A percentile compares a stretch with the other conserved stretches of the same genome.
These are phyloP conservation scores for Alliaria petiolata DNA, from an alignment of 345 rosid genomes.

Conservation along the genomic window DNA sequence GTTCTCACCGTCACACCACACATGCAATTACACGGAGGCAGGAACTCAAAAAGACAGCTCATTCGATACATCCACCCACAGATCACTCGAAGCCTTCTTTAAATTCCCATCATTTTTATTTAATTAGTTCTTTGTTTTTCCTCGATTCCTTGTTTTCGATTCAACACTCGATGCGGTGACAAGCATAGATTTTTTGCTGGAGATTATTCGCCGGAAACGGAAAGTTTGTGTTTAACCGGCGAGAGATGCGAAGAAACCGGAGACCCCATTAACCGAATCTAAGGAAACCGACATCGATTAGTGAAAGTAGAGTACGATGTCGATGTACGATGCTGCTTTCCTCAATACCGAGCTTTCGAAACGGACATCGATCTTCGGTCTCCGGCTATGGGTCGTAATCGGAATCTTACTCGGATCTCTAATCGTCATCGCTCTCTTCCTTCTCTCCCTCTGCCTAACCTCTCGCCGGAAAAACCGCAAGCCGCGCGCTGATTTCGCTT, in stretches of 20 bases:
- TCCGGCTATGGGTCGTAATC: slow-evolving; percentile 65
- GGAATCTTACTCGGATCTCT: slow-evolving; percentile 77
- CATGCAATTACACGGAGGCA: slow-evolving; percentile 22
- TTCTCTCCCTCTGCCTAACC: slow-evolving; percentile 72
- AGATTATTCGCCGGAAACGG: not conserved
- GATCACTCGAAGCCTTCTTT: slow-evolving; percentile 11
- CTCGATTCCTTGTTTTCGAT: not conserved
- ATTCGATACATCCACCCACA: slow-evolving; percentile 10
- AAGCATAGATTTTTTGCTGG: not conserved
- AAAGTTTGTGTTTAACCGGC: not conserved
- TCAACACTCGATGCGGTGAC: slow-evolving; percentile 1
- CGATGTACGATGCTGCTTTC: slow-evolving; percentile 29
- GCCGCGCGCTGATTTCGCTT: slow-evolving; percentile 20
- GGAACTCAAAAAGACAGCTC: slow-evolving; percentile 35
- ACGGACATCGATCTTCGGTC: slow-evolving; percentile 76
- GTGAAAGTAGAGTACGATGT: not conserved
- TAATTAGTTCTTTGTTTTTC: not conserved
- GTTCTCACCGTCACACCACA: not conserved
- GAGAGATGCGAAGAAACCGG: slow-evolving; percentile 12
- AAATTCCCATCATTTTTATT: not conserved
- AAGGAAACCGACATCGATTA: no score
- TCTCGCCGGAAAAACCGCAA: slow-evolving; percentile 54
- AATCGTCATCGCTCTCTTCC: slow-evolving; percentile 74
- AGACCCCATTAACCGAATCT: not conserved
- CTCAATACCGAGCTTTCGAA: slow-evolving; percentile 45